Evolutionary conservation across 2,329 filamentous ascomycete genomes (phyloP), one percentile per base, ranked within the genome.

Genomic region (Colletotrichum echinochloae): DNA sequence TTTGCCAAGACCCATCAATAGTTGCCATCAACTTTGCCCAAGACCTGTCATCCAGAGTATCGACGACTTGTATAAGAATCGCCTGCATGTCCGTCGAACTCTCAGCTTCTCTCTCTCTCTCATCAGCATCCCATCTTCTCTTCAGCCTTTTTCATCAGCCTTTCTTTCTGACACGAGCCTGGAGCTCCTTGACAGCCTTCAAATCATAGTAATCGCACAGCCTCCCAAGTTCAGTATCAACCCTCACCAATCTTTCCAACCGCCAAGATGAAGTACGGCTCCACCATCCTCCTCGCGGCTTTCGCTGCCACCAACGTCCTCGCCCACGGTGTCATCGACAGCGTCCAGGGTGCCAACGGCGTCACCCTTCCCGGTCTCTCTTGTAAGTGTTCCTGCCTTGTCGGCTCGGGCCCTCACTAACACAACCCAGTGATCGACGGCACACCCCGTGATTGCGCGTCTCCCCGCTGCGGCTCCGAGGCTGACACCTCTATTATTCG

Each of bases 401-500:
- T 20, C 12, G 12, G n/a, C 26, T 5, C 37, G 3, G 18, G 4
- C 33, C 14, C 4, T 12, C 8, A n/a, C 65, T 69, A 35, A 73
- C 46, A 52, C 23, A 65, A 18, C 37, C 14, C n/a, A 84, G 87
- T 91, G 73, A 83, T 83, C 57, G 89, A 92, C 71, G 90, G 89
- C 75, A 91, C 90, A 72, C 90, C 90, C 59, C 89, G 90, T 76
- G 89, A 92, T 80, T 92, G 90, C 79, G 83, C 87, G 61, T 83
- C 82, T 74, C 88, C 89, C 73, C 72, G 78, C 49, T 92, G 89
- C 76, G 90, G 90, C 66, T 86, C 89, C 26, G 86, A 92, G 78
- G 88, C 86, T 67, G 90, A 92, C 76, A 92, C 90, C 23, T 84
- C 90, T 78, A 91, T 92, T 82, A 91, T 92, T 79, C 88, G 90